Evolutionary conservation across 1,284 basidiomycete species (phyloP).

Genomic region (Grifola frondosa): DNA sequence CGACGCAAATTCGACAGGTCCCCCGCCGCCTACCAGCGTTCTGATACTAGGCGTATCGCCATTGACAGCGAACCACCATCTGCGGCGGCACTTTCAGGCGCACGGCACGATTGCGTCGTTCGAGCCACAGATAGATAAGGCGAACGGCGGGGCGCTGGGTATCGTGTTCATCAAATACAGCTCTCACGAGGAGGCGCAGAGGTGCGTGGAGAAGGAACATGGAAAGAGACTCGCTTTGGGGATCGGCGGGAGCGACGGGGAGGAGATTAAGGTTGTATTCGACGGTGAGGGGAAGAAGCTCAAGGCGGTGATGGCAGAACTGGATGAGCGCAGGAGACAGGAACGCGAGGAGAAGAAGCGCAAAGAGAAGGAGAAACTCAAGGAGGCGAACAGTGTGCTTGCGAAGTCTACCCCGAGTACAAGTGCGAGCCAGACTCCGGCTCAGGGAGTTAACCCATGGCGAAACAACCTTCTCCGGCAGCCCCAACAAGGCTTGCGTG

Average conservation of each 20-base stretch:
- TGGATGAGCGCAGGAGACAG: conserved; percentile 53
- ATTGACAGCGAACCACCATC: conserved; percentile 64
- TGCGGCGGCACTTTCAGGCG: conserved; percentile 67
- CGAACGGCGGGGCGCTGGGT: conserved; percentile 81
- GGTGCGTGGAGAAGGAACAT: conserved; percentile 61
- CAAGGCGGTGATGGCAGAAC: conserved; percentile 57
- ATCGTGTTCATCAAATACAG: conserved; percentile 77
- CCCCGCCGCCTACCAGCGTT: conserved; percentile 76
- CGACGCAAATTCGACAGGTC: conserved; percentile 74
- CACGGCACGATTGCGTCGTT: conserved; percentile 73
- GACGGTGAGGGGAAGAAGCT: conserved; percentile 61
- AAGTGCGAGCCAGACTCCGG: conserved; percentile 24
- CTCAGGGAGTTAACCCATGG: conserved; percentile 21
- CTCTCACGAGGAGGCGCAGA: conserved; percentile 59
- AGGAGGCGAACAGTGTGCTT: conserved; percentile 21
- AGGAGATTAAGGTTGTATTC: conserved; percentile 55
- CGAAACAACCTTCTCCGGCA: conserved; percentile 13
- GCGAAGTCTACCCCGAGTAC: conserved; percentile 26
- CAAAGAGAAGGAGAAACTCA: conserved; percentile 36
- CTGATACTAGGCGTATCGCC: conserved; percentile 75
- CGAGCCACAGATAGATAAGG: conserved; percentile 80
- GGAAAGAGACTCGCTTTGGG: conserved; percentile 46
- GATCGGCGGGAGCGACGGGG: conserved; percentile 31
- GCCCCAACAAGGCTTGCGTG: conserved; percentile 9
- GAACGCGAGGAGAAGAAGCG: conserved; percentile 50